Conservation (phyloP, 2,329 filamentous ascomycete genomes). For the Arthrobotrys conoides region DNA sequence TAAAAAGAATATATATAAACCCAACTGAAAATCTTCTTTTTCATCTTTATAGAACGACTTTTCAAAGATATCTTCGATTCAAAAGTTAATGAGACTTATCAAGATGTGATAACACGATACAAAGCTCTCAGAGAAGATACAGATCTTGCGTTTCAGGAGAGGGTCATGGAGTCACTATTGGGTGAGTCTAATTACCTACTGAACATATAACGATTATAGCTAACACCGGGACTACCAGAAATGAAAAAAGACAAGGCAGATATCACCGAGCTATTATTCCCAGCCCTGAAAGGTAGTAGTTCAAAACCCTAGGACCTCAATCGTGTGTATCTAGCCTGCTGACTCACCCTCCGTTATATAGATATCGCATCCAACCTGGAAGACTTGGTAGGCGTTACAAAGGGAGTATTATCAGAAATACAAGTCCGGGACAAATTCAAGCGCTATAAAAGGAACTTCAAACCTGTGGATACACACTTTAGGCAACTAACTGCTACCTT, state of each 20-base stretch:
- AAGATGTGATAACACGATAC: slow-evolving; percentile 35
- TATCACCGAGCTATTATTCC: slow-evolving; percentile 2
- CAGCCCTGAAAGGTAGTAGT: background rate
- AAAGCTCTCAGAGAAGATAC: slow-evolving; percentile 10
- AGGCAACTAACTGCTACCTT: slow-evolving; percentile 19
- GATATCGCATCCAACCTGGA: slow-evolving; percentile 32
- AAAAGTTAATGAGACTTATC: slow-evolving; percentile 28
- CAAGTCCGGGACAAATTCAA: slow-evolving; percentile 37
- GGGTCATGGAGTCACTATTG: slow-evolving; percentile 30
- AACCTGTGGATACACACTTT: slow-evolving; percentile 21
- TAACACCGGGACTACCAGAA: background rate
- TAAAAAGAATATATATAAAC: too few species aligned
- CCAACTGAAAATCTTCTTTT: background rate
- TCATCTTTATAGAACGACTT: background rate
- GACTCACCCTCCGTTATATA: background rate
- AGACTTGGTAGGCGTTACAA: slow-evolving; percentile 10
- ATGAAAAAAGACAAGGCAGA: slow-evolving; percentile 3
- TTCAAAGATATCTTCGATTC: slow-evolving; percentile 25
- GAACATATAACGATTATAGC: background rate
- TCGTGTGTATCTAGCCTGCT: background rate
- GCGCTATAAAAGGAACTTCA: slow-evolving; percentile 1
- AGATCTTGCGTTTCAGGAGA: slow-evolving; percentile 37
- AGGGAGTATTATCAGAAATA: slow-evolving; percentile 25
- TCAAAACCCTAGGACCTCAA: background rate
- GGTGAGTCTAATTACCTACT: background rate